These are phyloP conservation scores for Leptomonas pyrrhocoris DNA, from an alignment of 208 protist species.

Conservation along the genomic window DNA sequence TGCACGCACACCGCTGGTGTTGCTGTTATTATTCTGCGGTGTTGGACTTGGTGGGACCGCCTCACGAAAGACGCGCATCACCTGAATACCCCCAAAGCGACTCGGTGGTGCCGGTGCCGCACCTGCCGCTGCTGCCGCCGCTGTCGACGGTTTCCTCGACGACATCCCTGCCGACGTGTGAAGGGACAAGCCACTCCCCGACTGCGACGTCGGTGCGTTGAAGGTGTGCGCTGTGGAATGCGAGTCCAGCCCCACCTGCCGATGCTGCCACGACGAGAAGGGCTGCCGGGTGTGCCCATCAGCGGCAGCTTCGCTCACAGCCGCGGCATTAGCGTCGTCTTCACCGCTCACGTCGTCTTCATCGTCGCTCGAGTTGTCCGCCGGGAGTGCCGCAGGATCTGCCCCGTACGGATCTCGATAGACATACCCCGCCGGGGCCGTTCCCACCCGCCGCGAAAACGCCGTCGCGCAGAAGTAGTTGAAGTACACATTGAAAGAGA, in stretches of 20 bases:
- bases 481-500: conserved; percentile 73
- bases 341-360: not conserved
- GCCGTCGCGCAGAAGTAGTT: conserved; percentile 61
- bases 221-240: too few species aligned
- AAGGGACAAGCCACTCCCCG: too few species aligned
- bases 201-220: too few species aligned
- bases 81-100: not conserved
- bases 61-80: not conserved
- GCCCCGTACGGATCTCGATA: conserved; percentile 13
- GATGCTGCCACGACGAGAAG: too few species aligned
- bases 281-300: too few species aligned
- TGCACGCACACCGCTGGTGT: too few species aligned
- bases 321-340: not conserved
- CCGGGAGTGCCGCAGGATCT: not conserved
- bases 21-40: too few species aligned
- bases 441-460: conserved; percentile 45
- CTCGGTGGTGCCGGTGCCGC: not conserved
- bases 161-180: too few species aligned
- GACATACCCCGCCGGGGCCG: conserved; percentile 21
- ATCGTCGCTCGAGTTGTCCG: conserved; percentile 26
- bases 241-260: too few species aligned
- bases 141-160: not conserved
- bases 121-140: not conserved
- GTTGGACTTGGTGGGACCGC: too few species aligned
- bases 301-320: too few species aligned